phyloP scores from a whole-genome alignment of 2,329 filamentous ascomycete genomes.

The Alternaria solani region DNA sequence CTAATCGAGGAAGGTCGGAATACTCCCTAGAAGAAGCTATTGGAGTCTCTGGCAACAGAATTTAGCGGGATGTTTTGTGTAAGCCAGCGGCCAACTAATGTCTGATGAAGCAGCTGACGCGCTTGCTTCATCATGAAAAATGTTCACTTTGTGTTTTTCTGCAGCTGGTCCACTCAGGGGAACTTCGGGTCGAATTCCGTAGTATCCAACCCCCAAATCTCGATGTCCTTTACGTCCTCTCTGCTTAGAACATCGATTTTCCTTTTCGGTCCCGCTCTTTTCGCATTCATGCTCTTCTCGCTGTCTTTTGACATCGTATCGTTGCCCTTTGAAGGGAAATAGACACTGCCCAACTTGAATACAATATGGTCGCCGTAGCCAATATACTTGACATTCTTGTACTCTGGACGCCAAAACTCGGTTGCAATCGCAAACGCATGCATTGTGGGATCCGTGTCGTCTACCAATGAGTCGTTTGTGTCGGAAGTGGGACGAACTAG shows the following conservation, averaged over 20 bases:
- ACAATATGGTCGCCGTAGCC: conserved; percentile 50
- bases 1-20: background rate
- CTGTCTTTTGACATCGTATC: conserved; percentile 13
- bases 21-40: no score
- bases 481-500: conserved; percentile 42
- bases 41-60: background rate
- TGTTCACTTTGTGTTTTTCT: background rate
- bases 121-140: background rate
- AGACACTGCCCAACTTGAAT: conserved; percentile 49
- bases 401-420: conserved; percentile 48
- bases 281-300: conserved; percentile 38
- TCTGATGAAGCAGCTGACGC: background rate
- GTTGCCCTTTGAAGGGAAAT: conserved; percentile 32
- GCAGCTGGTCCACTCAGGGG: conserved; percentile 20
- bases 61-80: background rate
- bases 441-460: conserved; percentile 39
- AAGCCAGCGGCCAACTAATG: background rate
- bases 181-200: conserved; percentile 43
- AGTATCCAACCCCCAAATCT: conserved; percentile 57
- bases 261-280: conserved; percentile 37
- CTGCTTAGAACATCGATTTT: conserved; percentile 42
- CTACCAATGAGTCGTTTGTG: conserved; percentile 35
- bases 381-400: conserved; percentile 48
- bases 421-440: conserved; percentile 43
- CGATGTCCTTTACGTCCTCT: conserved; percentile 52